phyloP scores from a whole-genome alignment of 2,329 filamentous ascomycete genomes.

The Tolypocladium endophyticum region DNA sequence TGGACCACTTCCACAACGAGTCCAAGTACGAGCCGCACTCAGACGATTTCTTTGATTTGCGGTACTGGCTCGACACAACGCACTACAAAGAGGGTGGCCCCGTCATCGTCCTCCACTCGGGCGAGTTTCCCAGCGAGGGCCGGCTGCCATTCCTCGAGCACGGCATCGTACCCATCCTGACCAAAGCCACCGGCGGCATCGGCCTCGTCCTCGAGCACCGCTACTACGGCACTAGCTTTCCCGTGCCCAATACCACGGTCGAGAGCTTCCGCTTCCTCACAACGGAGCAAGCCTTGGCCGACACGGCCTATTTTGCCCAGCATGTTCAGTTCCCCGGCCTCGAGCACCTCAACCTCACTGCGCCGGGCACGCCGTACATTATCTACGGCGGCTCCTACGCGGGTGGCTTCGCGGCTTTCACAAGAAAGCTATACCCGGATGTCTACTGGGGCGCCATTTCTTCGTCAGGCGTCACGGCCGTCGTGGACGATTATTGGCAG shows the following conservation, averaged over 20 bases:
- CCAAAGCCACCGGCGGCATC: slow-evolving; percentile 60
- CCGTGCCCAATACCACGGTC: slow-evolving; percentile 52
- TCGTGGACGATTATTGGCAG: slow-evolving; percentile 68
- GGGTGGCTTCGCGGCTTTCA: slow-evolving; percentile 66
- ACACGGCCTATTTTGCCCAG: slow-evolving; percentile 70
- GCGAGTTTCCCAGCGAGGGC: slow-evolving; percentile 55
- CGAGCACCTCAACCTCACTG: slow-evolving; percentile 55
- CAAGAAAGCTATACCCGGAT: slow-evolving; percentile 67
- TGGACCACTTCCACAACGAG: slow-evolving; percentile 81
- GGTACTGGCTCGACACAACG: slow-evolving; percentile 75
- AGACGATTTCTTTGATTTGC: slow-evolving; percentile 54
- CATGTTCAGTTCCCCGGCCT: slow-evolving; percentile 62
- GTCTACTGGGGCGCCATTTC: slow-evolving; percentile 71
- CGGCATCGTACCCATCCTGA: slow-evolving; percentile 62
- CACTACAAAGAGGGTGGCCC: slow-evolving; percentile 71
- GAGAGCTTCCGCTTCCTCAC: slow-evolving; percentile 71
- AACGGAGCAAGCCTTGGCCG: slow-evolving; percentile 73
- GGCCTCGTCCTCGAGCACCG: slow-evolving; percentile 78
- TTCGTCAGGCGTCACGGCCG: slow-evolving; percentile 68
- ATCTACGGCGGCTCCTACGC: slow-evolving; percentile 80
- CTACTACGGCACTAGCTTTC: slow-evolving; percentile 74
- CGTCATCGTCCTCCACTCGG: slow-evolving; percentile 65
- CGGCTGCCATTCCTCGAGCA: slow-evolving; percentile 65
- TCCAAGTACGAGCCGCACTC: slow-evolving; percentile 67
- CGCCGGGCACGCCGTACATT: slow-evolving; percentile 58